Evolutionary conservation across 805 yeast genomes (phyloP).

Genomic region (Geotrichum ghanense): DNA sequence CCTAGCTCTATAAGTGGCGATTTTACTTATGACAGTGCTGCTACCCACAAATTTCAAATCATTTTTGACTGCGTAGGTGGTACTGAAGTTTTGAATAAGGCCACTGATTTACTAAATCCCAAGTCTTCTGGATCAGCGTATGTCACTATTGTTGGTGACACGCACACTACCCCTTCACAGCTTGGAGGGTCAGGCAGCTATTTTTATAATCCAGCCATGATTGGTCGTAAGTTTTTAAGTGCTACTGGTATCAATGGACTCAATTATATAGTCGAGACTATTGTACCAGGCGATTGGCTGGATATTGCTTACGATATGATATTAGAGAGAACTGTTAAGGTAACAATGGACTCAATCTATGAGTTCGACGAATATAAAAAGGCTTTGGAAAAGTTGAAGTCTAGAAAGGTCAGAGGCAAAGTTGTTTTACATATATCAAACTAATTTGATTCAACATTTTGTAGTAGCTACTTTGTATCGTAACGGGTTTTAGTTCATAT

Average conservation of each 20-base stretch:
- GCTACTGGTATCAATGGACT: conserved; percentile 18
- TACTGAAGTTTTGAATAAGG: conserved; percentile 34
- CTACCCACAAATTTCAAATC: conserved; percentile 42
- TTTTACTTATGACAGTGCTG: conserved; percentile 23
- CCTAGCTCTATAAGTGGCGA: conserved; percentile 9
- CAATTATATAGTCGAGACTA: conserved; percentile 16
- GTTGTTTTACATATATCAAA: conserved; percentile 33
- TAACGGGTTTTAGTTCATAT: no score
- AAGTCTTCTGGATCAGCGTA: conserved; percentile 37
- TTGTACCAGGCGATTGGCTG: conserved; percentile 29
- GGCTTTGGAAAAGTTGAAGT: conserved; percentile 39
- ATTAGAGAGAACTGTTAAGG: conserved; percentile 32
- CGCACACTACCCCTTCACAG: conserved; percentile 26
- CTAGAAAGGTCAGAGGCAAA: conserved; percentile 54
- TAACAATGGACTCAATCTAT: conserved; percentile 44
- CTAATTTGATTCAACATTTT: conserved; percentile 6
- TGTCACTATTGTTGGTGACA: conserved; percentile 48
- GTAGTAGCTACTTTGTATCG: no score
- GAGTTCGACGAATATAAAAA: conserved; percentile 36
- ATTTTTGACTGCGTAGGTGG: conserved; percentile 61
- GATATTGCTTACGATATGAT: conserved; percentile 34
- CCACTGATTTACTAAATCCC: conserved; percentile 35
- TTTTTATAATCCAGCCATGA: conserved; percentile 13
- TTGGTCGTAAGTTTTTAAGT: conserved; percentile 21
- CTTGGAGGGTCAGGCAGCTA: conserved; percentile 18